Evolutionary conservation across 306 rosid genomes (phyloP).

Genomic region (Aeschynomene evenia): DNA sequence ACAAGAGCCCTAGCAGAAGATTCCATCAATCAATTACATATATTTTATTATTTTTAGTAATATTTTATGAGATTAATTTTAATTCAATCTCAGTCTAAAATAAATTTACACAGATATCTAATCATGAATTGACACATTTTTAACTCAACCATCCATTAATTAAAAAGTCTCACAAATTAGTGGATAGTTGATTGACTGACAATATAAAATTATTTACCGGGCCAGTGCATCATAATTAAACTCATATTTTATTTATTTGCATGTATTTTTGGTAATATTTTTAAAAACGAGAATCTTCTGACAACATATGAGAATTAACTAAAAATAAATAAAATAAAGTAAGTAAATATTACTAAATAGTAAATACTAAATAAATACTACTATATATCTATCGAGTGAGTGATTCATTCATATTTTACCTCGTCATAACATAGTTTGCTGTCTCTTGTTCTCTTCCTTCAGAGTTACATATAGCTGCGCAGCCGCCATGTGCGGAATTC

Average conservation of each 20-base stretch:
- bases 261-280: background rate
- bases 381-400: background rate
- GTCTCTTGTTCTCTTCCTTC: background rate
- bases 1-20: constrained; percentile 28
- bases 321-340: background rate
- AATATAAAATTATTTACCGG: too few species aligned
- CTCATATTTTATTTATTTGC: too few species aligned
- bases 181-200: too few species aligned
- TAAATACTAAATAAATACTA: background rate
- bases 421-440: background rate
- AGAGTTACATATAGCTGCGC: background rate
- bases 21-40: background rate
- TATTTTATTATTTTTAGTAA: background rate
- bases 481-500: constrained; percentile 96
- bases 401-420: background rate
- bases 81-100: too few species aligned
- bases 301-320: constrained; percentile 23
- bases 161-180: too few species aligned
- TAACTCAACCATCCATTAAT: too few species aligned
- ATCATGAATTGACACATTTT: too few species aligned
- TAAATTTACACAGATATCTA: too few species aligned
- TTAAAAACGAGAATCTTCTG: constrained; percentile 10
- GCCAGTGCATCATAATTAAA: too few species aligned
- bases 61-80: too few species aligned
- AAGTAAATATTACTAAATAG: background rate